Conservation (phyloP, 2,329 filamentous ascomycete genomes). For the Diaporthe eres region DNA sequence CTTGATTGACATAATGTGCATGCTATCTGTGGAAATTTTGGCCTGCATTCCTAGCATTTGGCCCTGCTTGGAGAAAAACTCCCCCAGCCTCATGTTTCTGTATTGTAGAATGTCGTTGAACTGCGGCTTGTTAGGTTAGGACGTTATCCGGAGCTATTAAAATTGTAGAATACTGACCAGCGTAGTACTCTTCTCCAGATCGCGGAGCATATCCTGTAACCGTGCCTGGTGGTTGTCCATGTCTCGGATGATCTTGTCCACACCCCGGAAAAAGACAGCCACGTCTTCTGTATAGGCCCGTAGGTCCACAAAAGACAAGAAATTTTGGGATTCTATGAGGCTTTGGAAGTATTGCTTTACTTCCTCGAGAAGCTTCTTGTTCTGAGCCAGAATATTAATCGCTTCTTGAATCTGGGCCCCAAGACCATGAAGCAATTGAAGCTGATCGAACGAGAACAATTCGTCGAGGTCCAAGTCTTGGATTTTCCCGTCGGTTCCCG, state of each 20-base stretch:
- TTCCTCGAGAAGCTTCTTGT: background rate
- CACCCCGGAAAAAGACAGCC: background rate
- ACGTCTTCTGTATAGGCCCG: background rate
- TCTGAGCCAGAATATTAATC: background rate
- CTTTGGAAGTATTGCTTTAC: background rate
- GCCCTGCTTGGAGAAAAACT: background rate
- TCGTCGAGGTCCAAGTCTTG: background rate
- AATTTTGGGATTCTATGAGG: background rate
- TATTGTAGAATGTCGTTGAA: background rate
- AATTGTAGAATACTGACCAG: background rate
- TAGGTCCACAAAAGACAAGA: background rate
- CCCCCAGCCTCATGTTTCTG: background rate
- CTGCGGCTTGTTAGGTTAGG: background rate
- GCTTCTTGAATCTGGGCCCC: background rate
- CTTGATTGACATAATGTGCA: slow-evolving; percentile 66
- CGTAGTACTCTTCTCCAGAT: background rate
- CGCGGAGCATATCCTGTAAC: background rate
- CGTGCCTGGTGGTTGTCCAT: background rate
- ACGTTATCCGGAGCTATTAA: no score
- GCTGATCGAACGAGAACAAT: background rate
- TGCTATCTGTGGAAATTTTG: slow-evolving; percentile 42
- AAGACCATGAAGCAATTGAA: background rate
- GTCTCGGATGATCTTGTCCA: background rate
- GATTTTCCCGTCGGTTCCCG: fast-evolving
- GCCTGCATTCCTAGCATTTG: background rate